A percentile compares a stretch with the other conserved stretches of the same genome.
Evolutionary conservation across 176 grass and related monocot species (phyloP).

Genomic region (Themeda triandra): DNA sequence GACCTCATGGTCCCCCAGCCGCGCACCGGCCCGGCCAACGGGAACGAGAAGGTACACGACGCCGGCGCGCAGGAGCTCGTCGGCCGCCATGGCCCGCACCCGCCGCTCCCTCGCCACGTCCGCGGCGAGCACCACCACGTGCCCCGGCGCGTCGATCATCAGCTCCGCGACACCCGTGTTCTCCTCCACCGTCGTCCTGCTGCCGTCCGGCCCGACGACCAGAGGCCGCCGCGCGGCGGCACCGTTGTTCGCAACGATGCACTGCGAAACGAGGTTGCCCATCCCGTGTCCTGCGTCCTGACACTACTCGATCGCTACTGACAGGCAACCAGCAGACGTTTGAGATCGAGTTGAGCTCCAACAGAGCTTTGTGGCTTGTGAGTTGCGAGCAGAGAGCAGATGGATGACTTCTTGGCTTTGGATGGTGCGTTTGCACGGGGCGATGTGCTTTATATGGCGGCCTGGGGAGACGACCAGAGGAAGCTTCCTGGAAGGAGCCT

Average conservation of each 20-base stretch:
- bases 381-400: neutral
- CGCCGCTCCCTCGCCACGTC: conserved; percentile 23
- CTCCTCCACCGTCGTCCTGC: neutral
- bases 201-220: conserved; percentile 33
- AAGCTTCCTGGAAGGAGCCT: neutral
- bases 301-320: neutral
- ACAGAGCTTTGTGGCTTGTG: neutral
- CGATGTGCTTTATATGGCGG: neutral
- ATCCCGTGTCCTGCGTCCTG: neutral
- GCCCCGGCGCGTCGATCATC: conserved; percentile 57
- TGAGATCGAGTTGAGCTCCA: neutral
- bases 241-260: neutral
- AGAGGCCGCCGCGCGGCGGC: neutral
- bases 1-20: conserved; percentile 31
- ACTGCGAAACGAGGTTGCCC: conserved; percentile 28
- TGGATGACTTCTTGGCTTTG: neutral
- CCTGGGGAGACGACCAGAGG: neutral
- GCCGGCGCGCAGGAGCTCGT: conserved; percentile 45
- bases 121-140: conserved; percentile 32
- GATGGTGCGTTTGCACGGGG: neutral
- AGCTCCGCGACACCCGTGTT: conserved; percentile 31
- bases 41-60: conserved; percentile 58
- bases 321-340: neutral
- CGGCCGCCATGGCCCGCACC: conserved; percentile 31
- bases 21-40: conserved; percentile 17